phyloP scores from a whole-genome alignment of 306 rosid genomes.

The Prunus fruticosa region DNA sequence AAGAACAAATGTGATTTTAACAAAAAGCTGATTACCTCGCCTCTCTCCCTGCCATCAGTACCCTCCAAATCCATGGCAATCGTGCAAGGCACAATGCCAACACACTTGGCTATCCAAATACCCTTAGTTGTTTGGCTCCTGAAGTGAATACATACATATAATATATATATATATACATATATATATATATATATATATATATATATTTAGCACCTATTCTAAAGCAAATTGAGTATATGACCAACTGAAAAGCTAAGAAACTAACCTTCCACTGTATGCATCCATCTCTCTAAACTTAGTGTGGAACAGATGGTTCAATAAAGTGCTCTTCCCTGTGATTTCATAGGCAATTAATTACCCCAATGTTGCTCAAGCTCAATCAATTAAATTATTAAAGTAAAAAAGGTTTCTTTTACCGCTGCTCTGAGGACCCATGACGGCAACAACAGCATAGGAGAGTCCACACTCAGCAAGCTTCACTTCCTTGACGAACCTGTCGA shows the following conservation, averaged over 20 bases:
- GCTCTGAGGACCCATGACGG: conserved; percentile 93
- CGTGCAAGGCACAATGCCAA: conserved; percentile 74
- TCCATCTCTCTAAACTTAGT: conserved; percentile 90
- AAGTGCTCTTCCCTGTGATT: conserved; percentile 83
- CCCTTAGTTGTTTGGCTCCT: conserved; percentile 94
- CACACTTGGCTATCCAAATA: conserved; percentile 83
- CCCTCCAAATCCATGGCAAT: conserved; percentile 98
- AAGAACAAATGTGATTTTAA: neutral
- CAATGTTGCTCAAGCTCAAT: neutral
- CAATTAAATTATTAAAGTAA: neutral
- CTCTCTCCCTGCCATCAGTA: conserved; percentile 97
- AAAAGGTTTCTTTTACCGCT: conserved; percentile 44
- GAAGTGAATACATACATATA: conserved; percentile 8
- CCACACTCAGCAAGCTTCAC: conserved; percentile 46
- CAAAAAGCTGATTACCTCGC: conserved; percentile 57
- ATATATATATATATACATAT: neutral
- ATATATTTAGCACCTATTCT: neutral
- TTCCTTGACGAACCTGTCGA: conserved; percentile 46
- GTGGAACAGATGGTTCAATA: conserved; percentile 75
- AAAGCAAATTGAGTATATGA: neutral
- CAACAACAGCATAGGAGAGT: conserved; percentile 84
- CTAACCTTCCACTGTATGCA: conserved; percentile 72
- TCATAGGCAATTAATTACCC: neutral
- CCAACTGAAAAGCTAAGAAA: neutral
- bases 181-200: too few species aligned